Evolutionary conservation across 1,284 basidiomycete species (phyloP), one percentile per base, ranked within the genome.

Genomic region (Rhodotorula sp.): DNA sequence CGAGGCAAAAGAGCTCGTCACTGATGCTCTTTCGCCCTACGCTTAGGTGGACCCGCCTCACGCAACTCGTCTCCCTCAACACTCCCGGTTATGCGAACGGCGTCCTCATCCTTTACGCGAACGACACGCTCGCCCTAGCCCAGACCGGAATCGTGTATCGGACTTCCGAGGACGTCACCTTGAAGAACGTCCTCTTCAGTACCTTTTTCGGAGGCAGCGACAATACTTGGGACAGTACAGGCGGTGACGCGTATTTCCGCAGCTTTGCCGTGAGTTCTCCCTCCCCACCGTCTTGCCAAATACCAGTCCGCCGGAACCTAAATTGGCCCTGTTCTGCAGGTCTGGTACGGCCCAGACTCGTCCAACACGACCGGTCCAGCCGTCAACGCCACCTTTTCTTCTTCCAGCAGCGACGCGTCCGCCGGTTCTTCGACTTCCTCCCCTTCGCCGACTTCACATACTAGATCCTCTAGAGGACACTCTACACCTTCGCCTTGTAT

Each of bases 151-250:
- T 75, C 16, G 52, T 58, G 8, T 75, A 64, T 62, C 68, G 74
- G 6, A 60, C 62, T 0, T n/a, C 43, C 15, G 34, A 52, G 10
- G n/a, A 31, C 29, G 74, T 75, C 61, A 63, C 67, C 6, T 23
- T 75, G 29, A 59, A 60, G 10, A 72, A 59, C 34, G 63, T 75
- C 5, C 39, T 72, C 26, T 75, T 75, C 67, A 67, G 64, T n/a
- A 75, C 68, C 20, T 75, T 75, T 46, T 75, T 70, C 21, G 74
- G 74, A 14, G 74, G 74, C 0, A 65, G 68, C 57, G 60, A 58
- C 29, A 10, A 16, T 8, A 48, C 26, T 5, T 71, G 62, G 62
- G 23, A 65, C 29, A 46, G 43, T 20, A n/a, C 60, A 14, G 70
- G 64, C 12, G 70, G 57, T 1, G 16, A 18, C 8, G 8, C 54